Evolutionary conservation across 2,329 filamentous ascomycete species (phyloP).

Genomic region (Alternaria gansuensis): DNA sequence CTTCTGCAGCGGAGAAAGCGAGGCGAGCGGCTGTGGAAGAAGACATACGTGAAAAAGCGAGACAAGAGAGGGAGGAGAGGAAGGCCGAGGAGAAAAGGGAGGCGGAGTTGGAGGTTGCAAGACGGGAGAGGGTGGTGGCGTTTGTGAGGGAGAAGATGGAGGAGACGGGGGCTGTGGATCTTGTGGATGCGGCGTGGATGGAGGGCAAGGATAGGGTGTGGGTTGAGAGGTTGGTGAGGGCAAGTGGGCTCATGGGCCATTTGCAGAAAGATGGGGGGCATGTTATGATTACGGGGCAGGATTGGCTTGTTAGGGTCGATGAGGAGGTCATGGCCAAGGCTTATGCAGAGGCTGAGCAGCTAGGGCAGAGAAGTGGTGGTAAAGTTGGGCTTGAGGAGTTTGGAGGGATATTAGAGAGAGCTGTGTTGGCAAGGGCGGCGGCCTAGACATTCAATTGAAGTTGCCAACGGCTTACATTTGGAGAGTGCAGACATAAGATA

Average conservation of each 20-base stretch:
- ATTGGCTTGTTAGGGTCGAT: conserved; percentile 56
- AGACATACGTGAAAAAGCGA: conserved; percentile 54
- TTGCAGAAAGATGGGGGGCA: conserved; percentile 37
- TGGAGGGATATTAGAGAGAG: conserved; percentile 51
- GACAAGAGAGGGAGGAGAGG: conserved; percentile 52
- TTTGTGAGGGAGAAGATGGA: conserved; percentile 40
- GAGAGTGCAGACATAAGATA: conserved; percentile 18
- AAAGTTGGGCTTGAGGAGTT: conserved; percentile 52
- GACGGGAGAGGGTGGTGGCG: conserved; percentile 43
- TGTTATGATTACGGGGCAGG: conserved; percentile 55
- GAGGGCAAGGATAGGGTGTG: conserved; percentile 56
- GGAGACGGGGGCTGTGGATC: conserved; percentile 39
- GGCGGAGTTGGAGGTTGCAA: conserved; percentile 47
- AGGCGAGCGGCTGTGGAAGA: conserved; percentile 54
- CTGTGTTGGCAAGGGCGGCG: conserved; percentile 39
- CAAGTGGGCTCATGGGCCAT: conserved; percentile 51
- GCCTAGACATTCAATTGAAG: background rate
- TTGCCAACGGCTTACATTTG: background rate
- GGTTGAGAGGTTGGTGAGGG: conserved; percentile 56
- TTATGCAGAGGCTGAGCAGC: conserved; percentile 50
- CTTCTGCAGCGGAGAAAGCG: conserved; percentile 53
- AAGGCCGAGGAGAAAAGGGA: conserved; percentile 52
- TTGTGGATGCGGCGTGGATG: conserved; percentile 53
- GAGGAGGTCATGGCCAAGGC: conserved; percentile 52
- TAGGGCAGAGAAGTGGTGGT: conserved; percentile 39